Conservation (phyloP, 306 rosid genomes). For the Citrullus mucosospermus region DNA sequence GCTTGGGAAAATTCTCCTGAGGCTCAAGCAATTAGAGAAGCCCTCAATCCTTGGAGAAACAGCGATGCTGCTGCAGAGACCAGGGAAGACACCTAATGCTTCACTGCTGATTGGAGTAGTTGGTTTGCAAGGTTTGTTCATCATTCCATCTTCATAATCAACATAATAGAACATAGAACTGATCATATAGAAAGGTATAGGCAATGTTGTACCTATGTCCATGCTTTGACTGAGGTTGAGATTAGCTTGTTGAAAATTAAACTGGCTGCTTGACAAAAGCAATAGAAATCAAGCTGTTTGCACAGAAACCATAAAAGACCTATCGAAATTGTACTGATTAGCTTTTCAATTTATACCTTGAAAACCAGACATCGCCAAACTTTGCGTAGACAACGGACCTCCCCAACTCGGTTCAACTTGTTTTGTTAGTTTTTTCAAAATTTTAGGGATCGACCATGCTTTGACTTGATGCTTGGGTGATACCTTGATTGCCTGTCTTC, state of each 20-base stretch:
- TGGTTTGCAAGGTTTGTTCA: conserved; percentile 7
- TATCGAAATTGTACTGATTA: not conserved
- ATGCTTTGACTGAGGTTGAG: not conserved
- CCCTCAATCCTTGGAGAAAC: conserved; percentile 48
- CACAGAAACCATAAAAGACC: not conserved
- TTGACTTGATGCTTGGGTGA: not conserved
- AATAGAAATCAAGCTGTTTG: not conserved
- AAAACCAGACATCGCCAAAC: not conserved
- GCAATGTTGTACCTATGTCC: not conserved
- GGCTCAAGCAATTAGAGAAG: conserved; percentile 58
- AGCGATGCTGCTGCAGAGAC: conserved; percentile 19
- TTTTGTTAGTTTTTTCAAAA: not conserved
- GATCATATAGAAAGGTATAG: not conserved
- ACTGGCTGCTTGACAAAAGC: not conserved
- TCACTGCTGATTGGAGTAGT: not conserved
- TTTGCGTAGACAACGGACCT: not conserved
- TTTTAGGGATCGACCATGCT: not conserved
- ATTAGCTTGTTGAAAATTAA: not conserved
- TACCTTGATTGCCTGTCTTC: not conserved
- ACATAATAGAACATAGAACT: not conserved
- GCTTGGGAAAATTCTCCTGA: conserved; percentile 74
- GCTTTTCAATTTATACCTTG: not conserved
- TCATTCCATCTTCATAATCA: not conserved
- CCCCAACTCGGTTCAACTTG: not conserved
- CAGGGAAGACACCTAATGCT: conserved; percentile 16